Evolutionary conservation across 1,284 basidiomycete species (phyloP), one percentile per base, ranked within the genome.

Genomic region (Malassezia sp.): DNA sequence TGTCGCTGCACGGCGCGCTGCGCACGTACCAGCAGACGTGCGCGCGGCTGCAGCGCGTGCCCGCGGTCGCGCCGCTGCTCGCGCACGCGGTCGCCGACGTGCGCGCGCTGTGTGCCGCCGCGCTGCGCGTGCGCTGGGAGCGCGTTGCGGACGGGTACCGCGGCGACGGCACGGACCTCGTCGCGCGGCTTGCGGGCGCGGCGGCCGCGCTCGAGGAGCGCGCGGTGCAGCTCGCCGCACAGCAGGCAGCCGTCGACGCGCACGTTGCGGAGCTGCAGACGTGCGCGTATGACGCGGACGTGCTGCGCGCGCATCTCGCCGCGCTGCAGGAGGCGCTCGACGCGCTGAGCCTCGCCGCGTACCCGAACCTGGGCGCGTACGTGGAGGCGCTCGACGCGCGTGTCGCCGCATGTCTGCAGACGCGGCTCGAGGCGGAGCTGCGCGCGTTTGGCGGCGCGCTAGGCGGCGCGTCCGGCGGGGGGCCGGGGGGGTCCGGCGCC

Each of bases 301-400:
- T 83, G 0, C 91, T 99, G 68, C 75, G 80, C 0, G 79, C 81
- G 28, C 75, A 85, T 6, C 74, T 99, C 27, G 75, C 76, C 27
- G 83, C 80, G 63, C 78, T 97, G 26, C 93, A 99, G 70, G 80
- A 83, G 57, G 85, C 84, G 12, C 87, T 96, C 54, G 93, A 97
- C 72, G 80, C 83, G 41, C 77, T 97, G 57, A 96, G 95, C 67
- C 73, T 97, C 55, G 89, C 95, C 66, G 90, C 91, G 9, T 97
- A 91, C 64, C 86, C 89, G 5, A 99, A 97, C 63, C 78, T 97
- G n/a, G 89, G 95, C 51, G 79, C 86, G 41, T 97, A 90, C 90
- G 87, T 95, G 0, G 79, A 81, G 0, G 81, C 85, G 44, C 77
- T 97, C 9, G 90, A 96, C 67, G 78, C 79, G 56, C 79, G 81